Evolutionary conservation across 345 rosid species (phyloP).

Genomic region (Laguncularia racemosa): DNA sequence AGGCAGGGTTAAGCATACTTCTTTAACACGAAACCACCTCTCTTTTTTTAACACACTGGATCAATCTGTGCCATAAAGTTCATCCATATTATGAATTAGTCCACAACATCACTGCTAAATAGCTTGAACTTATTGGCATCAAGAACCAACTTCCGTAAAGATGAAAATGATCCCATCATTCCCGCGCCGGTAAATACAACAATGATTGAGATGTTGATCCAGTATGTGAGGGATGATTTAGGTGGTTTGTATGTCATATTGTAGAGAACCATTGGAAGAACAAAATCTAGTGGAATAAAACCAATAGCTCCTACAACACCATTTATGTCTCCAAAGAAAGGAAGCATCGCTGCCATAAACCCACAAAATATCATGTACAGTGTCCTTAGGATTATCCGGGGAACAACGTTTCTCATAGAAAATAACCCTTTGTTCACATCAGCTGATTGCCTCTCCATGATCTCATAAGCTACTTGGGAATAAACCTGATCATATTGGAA

Average conservation of each 20-base stretch:
- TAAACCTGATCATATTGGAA: constrained; percentile 47
- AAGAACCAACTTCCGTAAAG: constrained; percentile 67
- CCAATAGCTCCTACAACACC: constrained; percentile 87
- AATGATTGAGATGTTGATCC: constrained; percentile 66
- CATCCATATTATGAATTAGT: constrained; percentile 15
- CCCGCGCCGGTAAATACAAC: constrained; percentile 64
- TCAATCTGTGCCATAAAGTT: too few relatives aligned
- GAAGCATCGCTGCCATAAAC: constrained; percentile 91
- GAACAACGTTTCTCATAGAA: constrained; percentile 67
- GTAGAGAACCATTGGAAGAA: constrained; percentile 94
- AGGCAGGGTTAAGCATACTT: too few relatives aligned
- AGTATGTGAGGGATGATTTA: constrained; percentile 47
- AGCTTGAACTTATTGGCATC: constrained; percentile 85
- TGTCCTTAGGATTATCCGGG: constrained; percentile 63
- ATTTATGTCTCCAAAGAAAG: constrained; percentile 89
- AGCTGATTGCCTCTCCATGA: constrained; percentile 77
- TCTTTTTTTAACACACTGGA: too few relatives aligned
- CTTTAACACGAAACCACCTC: too few relatives aligned
- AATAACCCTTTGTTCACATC: constrained; percentile 78
- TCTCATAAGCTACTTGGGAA: constrained; percentile 97
- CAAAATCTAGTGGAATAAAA: constrained; percentile 87
- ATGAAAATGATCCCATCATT: constrained; percentile 78
- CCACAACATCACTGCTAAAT: constrained; percentile 72
- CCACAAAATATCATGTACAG: constrained; percentile 77
- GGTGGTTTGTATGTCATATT: constrained; percentile 75